These are phyloP conservation scores for Suhomyces maxii DNA, from an alignment of 1,139 yeast genomes.

Conservation along the genomic window DNA sequence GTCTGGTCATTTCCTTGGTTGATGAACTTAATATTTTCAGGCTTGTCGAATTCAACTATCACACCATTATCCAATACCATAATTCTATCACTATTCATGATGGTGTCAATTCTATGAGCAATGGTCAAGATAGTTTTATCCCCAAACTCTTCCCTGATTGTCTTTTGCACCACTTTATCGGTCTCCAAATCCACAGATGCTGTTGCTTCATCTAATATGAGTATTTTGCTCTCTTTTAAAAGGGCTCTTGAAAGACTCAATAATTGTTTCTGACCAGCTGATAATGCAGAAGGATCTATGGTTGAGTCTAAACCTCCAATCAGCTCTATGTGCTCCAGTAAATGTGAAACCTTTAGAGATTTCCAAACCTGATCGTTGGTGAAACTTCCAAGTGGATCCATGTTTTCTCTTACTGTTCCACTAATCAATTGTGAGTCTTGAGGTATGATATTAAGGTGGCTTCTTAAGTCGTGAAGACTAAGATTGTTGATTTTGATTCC, in stretches of 20 bases:
- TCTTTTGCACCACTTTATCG: slow-evolving; percentile 69
- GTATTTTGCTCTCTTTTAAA: slow-evolving; percentile 31
- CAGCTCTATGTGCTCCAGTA: slow-evolving; percentile 30
- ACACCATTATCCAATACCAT: slow-evolving; percentile 67
- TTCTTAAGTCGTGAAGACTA: slow-evolving; percentile 37
- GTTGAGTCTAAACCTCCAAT: slow-evolving; percentile 24
- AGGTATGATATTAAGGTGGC: slow-evolving; percentile 37
- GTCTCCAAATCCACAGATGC: slow-evolving; percentile 83
- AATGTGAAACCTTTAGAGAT: slow-evolving; percentile 36
- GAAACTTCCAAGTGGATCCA: slow-evolving; percentile 35
- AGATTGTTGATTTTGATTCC: slow-evolving; percentile 29
- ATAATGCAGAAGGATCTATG: slow-evolving; percentile 37
- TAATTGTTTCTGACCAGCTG: slow-evolving; percentile 38
- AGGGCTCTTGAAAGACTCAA: slow-evolving; percentile 39
- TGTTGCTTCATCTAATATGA: slow-evolving; percentile 80
- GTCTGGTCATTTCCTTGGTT: too few relatives aligned
- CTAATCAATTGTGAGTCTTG: slow-evolving; percentile 40
- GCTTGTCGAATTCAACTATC: slow-evolving; percentile 68
- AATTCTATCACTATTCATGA: slow-evolving; percentile 73
- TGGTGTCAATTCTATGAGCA: slow-evolving; percentile 81
- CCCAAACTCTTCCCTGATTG: slow-evolving; percentile 62
- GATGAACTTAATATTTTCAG: slow-evolving; percentile 25
- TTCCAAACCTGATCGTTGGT: slow-evolving; percentile 34
- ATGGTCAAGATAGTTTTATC: slow-evolving; percentile 72
- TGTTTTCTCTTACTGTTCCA: slow-evolving; percentile 36